Conservation (phyloP, 306 rosid species). For the Luffa aegyptiaca region DNA sequence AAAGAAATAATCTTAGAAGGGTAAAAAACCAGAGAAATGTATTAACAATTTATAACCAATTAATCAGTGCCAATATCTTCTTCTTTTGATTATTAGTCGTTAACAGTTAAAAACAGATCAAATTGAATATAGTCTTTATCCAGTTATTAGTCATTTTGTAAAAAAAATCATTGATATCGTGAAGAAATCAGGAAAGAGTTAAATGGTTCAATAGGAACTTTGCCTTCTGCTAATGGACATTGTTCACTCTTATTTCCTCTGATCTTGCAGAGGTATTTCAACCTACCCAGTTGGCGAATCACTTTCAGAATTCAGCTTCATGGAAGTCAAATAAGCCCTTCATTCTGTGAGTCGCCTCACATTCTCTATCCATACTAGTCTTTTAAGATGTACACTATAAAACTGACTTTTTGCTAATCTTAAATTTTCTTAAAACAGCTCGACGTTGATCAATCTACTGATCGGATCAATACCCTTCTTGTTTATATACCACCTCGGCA, state of each 20-base stretch:
- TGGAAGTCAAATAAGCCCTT: not conserved
- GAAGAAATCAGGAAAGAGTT: not conserved
- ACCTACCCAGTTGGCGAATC: not conserved
- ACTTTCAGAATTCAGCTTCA: not conserved
- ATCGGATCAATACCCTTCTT: not conserved
- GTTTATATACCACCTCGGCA: not conserved
- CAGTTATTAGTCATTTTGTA: not conserved
- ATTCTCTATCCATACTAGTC: not conserved
- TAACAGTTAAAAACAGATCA: not conserved
- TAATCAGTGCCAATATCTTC: not conserved
- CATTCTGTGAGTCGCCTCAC: conserved; percentile 1
- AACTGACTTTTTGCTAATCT: not conserved
- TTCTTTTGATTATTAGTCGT: not conserved
- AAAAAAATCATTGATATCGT: not conserved
- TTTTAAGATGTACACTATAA: not conserved
- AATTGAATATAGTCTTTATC: not conserved
- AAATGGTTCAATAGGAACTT: not conserved
- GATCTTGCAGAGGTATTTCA: not conserved
- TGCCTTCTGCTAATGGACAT: not conserved
- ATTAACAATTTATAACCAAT: not conserved
- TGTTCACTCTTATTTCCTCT: not conserved
- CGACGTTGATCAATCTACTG: not conserved
- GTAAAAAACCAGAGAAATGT: not conserved
- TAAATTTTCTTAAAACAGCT: not conserved
- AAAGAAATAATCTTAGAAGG: not conserved